These are phyloP conservation scores for Penicillium riverlandense DNA, from an alignment of 495 filamentous ascomycete genomes.

Conservation along the genomic window DNA sequence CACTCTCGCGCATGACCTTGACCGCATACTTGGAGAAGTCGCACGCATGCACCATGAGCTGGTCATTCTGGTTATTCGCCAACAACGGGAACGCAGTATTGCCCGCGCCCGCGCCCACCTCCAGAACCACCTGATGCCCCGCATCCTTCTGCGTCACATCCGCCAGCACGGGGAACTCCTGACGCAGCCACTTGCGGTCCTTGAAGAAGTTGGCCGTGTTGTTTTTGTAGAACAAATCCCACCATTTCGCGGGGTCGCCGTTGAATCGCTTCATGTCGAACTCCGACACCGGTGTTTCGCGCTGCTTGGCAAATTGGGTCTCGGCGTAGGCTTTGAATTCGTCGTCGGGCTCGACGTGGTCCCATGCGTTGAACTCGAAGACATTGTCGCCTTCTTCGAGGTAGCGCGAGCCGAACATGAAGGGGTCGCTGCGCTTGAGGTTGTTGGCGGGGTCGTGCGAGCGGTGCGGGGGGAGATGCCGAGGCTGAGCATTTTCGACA, in stretches of 20 bases:
- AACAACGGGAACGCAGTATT: conserved; percentile 94
- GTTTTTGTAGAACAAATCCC: conserved; percentile 94
- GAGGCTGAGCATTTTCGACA: conserved; percentile 41
- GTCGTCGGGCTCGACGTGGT: conserved; percentile 84
- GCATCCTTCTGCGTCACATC: conserved; percentile 57
- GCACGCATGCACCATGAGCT: conserved; percentile 77
- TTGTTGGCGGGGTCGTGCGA: conserved; percentile 48
- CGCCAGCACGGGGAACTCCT: conserved; percentile 84
- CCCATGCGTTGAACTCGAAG: conserved; percentile 97
- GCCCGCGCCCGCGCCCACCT: conserved; percentile 91
- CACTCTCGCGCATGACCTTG: conserved; percentile 72
- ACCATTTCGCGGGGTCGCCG: conserved; percentile 82
- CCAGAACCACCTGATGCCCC: conserved; percentile 60
- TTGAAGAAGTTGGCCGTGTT: conserved; percentile 98
- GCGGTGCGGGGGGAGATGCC: conserved; percentile 35
- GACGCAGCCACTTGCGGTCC: conserved; percentile 89
- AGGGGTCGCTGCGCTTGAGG: conserved; percentile 81
- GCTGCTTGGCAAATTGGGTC: conserved; percentile 73
- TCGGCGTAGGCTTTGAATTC: conserved; percentile 75
- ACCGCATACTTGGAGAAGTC: conserved; percentile 91
- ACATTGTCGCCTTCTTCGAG: conserved; percentile 77
- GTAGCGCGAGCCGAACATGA: conserved; percentile 87
- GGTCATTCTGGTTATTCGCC: conserved; percentile 67
- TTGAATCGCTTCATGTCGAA: conserved; percentile 88
- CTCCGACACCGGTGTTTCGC: conserved; percentile 72